Evolutionary conservation across 1,284 basidiomycete species (phyloP).

Genomic region (Agaricales sp.): DNA sequence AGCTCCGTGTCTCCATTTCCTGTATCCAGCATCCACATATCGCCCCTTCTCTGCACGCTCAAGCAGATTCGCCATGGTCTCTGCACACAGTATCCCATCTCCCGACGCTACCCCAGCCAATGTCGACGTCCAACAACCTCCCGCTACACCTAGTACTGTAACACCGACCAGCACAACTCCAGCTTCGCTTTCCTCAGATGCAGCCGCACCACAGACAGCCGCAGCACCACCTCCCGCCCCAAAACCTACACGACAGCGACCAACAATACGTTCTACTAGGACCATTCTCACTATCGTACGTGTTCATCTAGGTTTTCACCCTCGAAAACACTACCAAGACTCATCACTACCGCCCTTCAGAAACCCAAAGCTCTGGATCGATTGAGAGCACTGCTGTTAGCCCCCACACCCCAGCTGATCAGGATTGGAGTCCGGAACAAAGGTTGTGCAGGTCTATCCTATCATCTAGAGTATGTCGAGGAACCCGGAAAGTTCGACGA

Average conservation of each 20-base stretch:
- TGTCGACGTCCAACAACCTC: slow-evolving; percentile 31
- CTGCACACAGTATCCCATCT: slow-evolving; percentile 27
- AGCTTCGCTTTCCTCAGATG: slow-evolving; percentile 38
- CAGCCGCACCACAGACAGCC: slow-evolving; percentile 57
- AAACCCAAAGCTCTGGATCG: slow-evolving; percentile 74
- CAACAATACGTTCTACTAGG: slow-evolving; percentile 65
- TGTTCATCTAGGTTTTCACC: slow-evolving; percentile 13
- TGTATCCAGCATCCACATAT: not conserved
- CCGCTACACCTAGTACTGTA: slow-evolving; percentile 17
- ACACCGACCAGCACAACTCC: not conserved
- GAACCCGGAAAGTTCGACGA: slow-evolving; percentile 92
- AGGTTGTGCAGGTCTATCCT: slow-evolving; percentile 97
- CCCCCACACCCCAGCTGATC: slow-evolving; percentile 85
- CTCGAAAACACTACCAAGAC: slow-evolving; percentile 3
- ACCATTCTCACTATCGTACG: slow-evolving; percentile 77
- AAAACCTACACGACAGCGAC: slow-evolving; percentile 51
- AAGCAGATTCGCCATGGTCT: slow-evolving; percentile 47
- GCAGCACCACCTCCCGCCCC: slow-evolving; percentile 62
- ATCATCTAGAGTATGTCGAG: slow-evolving; percentile 95
- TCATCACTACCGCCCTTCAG: slow-evolving; percentile 29
- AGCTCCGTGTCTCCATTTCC: not conserved
- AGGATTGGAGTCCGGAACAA: slow-evolving; percentile 96
- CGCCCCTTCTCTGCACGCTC: not conserved
- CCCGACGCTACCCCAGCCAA: slow-evolving; percentile 38
- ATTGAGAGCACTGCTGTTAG: slow-evolving; percentile 59